phyloP scores from a whole-genome alignment of 1,284 basidiomycete genomes.

The Naganishia albida region DNA sequence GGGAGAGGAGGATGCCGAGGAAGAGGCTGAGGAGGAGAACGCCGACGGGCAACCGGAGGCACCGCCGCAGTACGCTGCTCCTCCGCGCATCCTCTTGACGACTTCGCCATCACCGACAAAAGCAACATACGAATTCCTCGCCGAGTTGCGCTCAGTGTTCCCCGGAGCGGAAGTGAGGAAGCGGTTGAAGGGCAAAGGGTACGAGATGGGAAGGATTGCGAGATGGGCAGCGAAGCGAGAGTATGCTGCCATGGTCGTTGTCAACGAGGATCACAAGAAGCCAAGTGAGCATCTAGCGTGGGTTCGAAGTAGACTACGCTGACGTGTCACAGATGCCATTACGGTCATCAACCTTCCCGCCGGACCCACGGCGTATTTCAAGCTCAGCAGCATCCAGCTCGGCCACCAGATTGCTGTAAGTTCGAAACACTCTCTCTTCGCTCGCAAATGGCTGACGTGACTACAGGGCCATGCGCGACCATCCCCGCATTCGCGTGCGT shows the following conservation, averaged over 20 bases:
- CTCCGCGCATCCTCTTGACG: constrained; percentile 85
- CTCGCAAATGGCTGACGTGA: constrained; percentile 17
- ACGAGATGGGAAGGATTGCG: constrained; percentile 89
- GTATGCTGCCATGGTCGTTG: constrained; percentile 84
- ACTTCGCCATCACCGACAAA: constrained; percentile 85
- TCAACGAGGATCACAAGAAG: constrained; percentile 90
- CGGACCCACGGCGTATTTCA: constrained; percentile 96
- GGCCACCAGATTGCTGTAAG: constrained; percentile 81
- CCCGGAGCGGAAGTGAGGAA: constrained; percentile 93
- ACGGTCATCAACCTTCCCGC: constrained; percentile 87
- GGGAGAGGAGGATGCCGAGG: constrained; percentile 68
- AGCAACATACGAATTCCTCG: constrained; percentile 81
- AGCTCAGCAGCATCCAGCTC: constrained; percentile 82
- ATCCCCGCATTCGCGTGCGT: constrained; percentile 75
- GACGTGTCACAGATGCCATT: constrained; percentile 69
- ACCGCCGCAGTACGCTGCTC: constrained; percentile 55
- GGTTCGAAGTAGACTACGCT: not conserved
- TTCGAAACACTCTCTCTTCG: constrained; percentile 22
- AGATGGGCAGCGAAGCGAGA: constrained; percentile 84
- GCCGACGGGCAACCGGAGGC: constrained; percentile 35
- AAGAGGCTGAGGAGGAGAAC: constrained; percentile 43
- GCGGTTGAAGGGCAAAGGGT: constrained; percentile 87
- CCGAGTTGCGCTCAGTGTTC: constrained; percentile 86
- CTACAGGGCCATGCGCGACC: constrained; percentile 83
- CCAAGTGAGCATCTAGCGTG: constrained; percentile 66